Base-by-base conservation (phyloP, 148 eudicot genomes). In the Rhododendron kiyosumense region DNA sequence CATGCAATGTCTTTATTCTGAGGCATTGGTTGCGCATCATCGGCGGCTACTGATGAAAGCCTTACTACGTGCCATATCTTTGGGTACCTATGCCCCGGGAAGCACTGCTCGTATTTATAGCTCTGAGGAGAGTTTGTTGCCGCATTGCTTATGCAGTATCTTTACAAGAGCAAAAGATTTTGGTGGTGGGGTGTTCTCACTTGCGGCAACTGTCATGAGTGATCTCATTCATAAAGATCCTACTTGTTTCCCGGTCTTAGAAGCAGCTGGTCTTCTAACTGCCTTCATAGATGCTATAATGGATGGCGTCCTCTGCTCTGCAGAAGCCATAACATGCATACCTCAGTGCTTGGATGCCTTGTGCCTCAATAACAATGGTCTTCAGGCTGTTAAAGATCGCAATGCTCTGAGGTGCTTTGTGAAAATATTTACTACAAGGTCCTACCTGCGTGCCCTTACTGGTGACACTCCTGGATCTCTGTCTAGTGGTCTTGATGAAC, bases 301-400 rank as follows among this genome's bases (percentile, higher is more conserved):
- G 92, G 98, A 95, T 88, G 96, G 96, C 89, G 98, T 94, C 83
- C 87, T 93, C 85, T 94, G 98, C 87, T 97, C 99, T 57, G 91
- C 98, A 43, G 99, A 97, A 90, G 98, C 98, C 83, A 93, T 97
- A 90, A 88, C 94, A 82, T 97, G 98, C 90, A 94, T 97, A 92
- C 99, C 99, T 80, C 99, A 93, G 92, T 95, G 99, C 86, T 91
- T 97, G 89, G 98, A 97, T 91, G 99, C 99, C 15, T 86, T 97
- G 89, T 97, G 99, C 89, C 89, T 97, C 84, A 97, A 93, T 87
- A 97, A 90, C 86, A 93, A 87, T 85, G 99, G 99, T 75, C 97
- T 97, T 83, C 98, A 97, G 90, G 95, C 94, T 77, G 98, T 97
- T 86, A 94, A 93, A 89, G 99, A 97, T 84, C 93, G 90, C 59